Conservation (phyloP, 441 rosid species). For the Viola pubescens region DNA sequence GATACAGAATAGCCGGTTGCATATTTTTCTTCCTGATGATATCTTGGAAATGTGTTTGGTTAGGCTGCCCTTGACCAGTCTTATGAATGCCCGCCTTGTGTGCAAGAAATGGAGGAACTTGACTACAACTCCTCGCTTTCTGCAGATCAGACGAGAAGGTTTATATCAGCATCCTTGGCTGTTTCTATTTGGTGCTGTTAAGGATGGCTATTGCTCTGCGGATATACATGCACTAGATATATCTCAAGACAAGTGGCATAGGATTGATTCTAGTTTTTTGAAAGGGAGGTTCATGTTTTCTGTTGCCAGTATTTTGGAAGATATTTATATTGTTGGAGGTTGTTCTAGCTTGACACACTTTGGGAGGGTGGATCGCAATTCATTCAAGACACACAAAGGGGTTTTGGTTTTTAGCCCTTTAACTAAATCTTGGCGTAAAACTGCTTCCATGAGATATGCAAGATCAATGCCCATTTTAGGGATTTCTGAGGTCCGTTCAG, state of each 20-base stretch:
- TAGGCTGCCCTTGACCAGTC: conserved; percentile 73
- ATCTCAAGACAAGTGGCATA: conserved; percentile 71
- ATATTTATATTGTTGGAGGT: conserved; percentile 77
- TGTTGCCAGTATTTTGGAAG: conserved; percentile 61
- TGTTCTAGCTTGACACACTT: conserved; percentile 60
- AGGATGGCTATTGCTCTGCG: conserved; percentile 72
- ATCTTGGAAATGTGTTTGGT: conserved; percentile 85
- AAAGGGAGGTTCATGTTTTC: conserved; percentile 88
- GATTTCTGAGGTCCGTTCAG: conserved; percentile 62
- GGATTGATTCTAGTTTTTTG: conserved; percentile 53
- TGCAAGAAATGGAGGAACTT: conserved; percentile 88
- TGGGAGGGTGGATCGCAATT: conserved; percentile 71
- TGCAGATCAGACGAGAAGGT: conserved; percentile 66
- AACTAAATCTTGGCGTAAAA: conserved; percentile 74
- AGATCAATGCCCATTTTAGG: conserved; percentile 84
- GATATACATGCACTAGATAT: conserved; percentile 76
- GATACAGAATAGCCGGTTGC: conserved; percentile 41
- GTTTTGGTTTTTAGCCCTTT: conserved; percentile 68
- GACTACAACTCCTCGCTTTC: conserved; percentile 59
- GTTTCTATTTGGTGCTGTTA: conserved; percentile 79
- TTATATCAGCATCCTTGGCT: conserved; percentile 73
- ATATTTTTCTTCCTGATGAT: conserved; percentile 78
- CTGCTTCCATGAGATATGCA: conserved; percentile 77
- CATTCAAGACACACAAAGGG: conserved; percentile 81
- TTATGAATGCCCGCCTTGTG: conserved; percentile 83